Evolutionary conservation across 495 filamentous ascomycete genomes (phyloP).

Genomic region (Cladorrhinum samala): DNA sequence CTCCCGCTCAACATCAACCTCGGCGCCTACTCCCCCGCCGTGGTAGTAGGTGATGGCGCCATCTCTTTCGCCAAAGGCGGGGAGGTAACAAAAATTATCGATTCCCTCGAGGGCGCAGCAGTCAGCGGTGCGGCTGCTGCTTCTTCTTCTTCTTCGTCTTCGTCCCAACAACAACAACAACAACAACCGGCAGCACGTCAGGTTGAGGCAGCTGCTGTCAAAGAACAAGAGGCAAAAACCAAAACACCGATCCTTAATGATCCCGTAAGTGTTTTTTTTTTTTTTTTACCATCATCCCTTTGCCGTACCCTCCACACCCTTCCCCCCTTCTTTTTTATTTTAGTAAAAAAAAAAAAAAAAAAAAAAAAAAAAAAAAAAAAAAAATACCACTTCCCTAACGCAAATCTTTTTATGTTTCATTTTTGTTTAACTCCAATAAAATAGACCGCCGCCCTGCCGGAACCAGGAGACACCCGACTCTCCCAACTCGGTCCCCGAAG

Average conservation of each 20-base stretch:
- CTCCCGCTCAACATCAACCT: slow-evolving; percentile 53
- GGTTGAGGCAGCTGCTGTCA: too few relatives aligned
- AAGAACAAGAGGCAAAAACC: background rate
- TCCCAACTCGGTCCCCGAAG: too few relatives aligned
- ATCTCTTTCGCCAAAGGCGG: slow-evolving; percentile 43
- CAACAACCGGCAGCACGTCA: background rate
- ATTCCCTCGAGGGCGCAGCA: slow-evolving; percentile 13
- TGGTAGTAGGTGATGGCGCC: slow-evolving; percentile 55
- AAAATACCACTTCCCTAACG: too few relatives aligned
- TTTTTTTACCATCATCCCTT: background rate
- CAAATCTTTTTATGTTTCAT: too few relatives aligned
- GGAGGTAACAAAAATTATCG: slow-evolving; percentile 22
- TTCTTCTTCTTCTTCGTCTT: slow-evolving; percentile 6
- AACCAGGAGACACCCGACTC: too few relatives aligned
- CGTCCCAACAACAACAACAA: background rate
- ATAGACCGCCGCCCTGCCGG: too few relatives aligned
- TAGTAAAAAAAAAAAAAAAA: background rate
- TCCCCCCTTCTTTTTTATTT: too few relatives aligned
- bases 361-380: background rate
- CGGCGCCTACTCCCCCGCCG: slow-evolving; percentile 51
- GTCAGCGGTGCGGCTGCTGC: slow-evolving; percentile 1
- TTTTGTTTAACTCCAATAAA: too few relatives aligned
- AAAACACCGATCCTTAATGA: background rate
- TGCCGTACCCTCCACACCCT: background rate
- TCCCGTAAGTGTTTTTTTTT: background rate